These are phyloP conservation scores for Globisporangium echinulatum DNA, from an alignment of 352 stramenopile genomes.

Conservation along the genomic window DNA sequence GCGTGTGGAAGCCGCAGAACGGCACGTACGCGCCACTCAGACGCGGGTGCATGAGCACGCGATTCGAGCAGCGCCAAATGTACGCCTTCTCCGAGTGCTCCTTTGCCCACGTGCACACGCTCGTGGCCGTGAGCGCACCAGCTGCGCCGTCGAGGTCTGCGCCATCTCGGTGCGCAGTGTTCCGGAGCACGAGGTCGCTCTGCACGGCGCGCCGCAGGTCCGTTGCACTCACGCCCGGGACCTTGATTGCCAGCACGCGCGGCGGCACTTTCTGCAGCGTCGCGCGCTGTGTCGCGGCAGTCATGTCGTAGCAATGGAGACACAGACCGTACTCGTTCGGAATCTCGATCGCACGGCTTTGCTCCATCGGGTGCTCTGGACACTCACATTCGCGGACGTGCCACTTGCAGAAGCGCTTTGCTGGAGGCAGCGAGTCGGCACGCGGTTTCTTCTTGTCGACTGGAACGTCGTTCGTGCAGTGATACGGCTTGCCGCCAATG, in stretches of 20 bases:
- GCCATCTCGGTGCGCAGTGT: neutral
- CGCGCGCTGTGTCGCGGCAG: conserved; percentile 26
- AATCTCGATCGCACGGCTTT: conserved; percentile 41
- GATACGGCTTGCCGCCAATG: conserved; percentile 38
- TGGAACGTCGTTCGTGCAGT: conserved; percentile 35
- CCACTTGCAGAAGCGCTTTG: conserved; percentile 36
- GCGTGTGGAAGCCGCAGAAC: conserved; percentile 59
- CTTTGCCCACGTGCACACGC: conserved; percentile 48
- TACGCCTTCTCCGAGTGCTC: conserved; percentile 44
- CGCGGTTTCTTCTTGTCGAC: conserved; percentile 8
- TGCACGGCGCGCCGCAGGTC: conserved; percentile 21
- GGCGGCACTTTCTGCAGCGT: conserved; percentile 44
- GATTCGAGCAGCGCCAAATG: conserved; percentile 54
- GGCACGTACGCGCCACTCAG: conserved; percentile 42
- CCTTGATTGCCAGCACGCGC: conserved; percentile 27
- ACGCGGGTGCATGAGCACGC: conserved; percentile 53
- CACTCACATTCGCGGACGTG: conserved; percentile 40
- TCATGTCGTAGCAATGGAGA: conserved; percentile 48
- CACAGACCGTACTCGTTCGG: conserved; percentile 55
- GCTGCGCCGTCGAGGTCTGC: neutral
- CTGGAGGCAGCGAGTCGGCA: neutral
- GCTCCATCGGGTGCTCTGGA: conserved; percentile 40
- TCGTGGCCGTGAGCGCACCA: conserved; percentile 16
- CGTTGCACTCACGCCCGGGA: conserved; percentile 32
- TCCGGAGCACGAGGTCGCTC: conserved; percentile 13